Evolutionary conservation across 805 yeast genomes (phyloP).

Genomic region (Saccharomycopsis selenospora): DNA sequence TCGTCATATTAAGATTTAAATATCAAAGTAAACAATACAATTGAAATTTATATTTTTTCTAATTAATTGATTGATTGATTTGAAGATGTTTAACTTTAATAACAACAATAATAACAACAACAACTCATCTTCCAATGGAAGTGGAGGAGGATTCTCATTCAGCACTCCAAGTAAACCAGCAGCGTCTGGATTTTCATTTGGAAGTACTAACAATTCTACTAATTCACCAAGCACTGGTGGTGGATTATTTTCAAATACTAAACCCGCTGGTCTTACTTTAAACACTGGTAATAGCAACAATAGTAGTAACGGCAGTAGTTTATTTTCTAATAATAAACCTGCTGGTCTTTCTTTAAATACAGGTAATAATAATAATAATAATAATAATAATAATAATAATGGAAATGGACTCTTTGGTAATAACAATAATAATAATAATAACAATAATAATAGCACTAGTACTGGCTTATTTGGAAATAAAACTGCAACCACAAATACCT

Average conservation of each 20-base stretch:
- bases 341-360: conserved; percentile 2
- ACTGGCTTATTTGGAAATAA: conserved; percentile 15
- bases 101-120: conserved; percentile 7
- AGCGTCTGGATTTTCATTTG: conserved; percentile 1
- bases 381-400: conserved; percentile 4
- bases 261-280: neutral
- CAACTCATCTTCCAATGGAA: neutral
- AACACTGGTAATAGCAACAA: no score
- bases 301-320: no score
- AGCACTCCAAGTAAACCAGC: neutral
- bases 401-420: neutral
- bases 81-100: conserved; percentile 3
- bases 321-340: neutral
- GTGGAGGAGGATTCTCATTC: neutral
- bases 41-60: no score
- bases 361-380: neutral
- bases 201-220: neutral
- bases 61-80: no score
- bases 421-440: conserved; percentile 1
- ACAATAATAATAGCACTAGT: conserved; percentile 6
- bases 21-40: no score
- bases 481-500: conserved; percentile 13
- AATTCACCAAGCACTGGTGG: neutral
- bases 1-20: no score
- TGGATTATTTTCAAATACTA: neutral